Conservation (phyloP, 495 filamentous ascomycete species). For the Pseudotulostoma volvatum region DNA sequence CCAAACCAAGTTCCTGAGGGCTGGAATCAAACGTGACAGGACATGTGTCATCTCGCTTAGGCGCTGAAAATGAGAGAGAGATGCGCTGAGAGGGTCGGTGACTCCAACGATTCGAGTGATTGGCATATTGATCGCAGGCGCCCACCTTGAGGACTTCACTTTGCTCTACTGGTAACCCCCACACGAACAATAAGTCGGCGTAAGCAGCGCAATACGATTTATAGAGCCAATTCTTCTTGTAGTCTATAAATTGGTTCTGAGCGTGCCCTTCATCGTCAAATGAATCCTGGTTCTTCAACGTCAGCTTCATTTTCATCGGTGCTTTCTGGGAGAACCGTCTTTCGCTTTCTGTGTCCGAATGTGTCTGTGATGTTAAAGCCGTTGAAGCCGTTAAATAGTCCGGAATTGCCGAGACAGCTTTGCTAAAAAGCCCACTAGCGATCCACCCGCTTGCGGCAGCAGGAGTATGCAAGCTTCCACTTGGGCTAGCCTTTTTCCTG, state of each 20-base stretch:
- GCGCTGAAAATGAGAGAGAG: conserved; percentile 10
- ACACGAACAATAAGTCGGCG: conserved; percentile 64
- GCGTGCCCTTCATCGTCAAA: conserved; percentile 68
- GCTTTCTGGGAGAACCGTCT: conserved; percentile 13
- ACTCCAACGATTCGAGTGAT: conserved; percentile 11
- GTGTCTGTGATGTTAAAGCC: conserved; percentile 16
- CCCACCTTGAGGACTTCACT: conserved; percentile 73
- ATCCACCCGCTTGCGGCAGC: conserved; percentile 49
- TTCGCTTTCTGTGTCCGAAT: conserved; percentile 34
- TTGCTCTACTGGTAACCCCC: conserved; percentile 58
- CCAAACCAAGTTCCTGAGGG: conserved; percentile 18
- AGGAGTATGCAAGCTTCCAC: conserved; percentile 46
- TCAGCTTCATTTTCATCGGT: conserved; percentile 35
- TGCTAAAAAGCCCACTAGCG: conserved; percentile 40
- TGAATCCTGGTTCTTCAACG: conserved; percentile 55
- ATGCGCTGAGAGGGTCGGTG: conserved; percentile 7
- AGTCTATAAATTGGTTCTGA: conserved; percentile 52
- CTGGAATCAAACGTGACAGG: not conserved
- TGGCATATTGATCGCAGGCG: conserved; percentile 6
- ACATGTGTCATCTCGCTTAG: conserved; percentile 5
- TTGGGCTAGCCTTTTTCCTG: conserved; percentile 49
- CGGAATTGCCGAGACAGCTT: conserved; percentile 14
- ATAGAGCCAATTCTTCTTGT: conserved; percentile 40
- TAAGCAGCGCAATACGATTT: conserved; percentile 61
- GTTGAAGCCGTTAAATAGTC: conserved; percentile 13